Conservation (phyloP, 2,329 filamentous ascomycete genomes). For the Aspergillus luchuensis region DNA sequence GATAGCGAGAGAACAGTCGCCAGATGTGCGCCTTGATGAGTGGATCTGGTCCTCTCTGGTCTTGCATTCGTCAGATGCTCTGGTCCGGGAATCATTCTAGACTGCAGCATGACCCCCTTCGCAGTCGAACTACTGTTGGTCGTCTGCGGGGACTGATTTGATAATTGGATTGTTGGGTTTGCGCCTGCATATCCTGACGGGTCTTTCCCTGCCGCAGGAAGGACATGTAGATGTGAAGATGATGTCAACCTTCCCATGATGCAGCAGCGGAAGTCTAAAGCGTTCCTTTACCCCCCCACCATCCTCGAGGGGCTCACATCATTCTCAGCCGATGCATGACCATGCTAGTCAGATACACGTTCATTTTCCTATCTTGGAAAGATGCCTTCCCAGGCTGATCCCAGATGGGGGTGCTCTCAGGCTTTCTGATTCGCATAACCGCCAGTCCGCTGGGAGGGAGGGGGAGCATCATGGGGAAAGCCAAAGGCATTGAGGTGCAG, state of each 20-base stretch:
- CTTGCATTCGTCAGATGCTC: conserved; percentile 28
- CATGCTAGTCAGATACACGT: conserved; percentile 14
- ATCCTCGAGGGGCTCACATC: conserved; percentile 13
- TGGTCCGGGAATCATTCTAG: conserved; percentile 14
- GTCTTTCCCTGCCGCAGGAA: conserved; percentile 12
- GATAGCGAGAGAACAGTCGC: conserved; percentile 13
- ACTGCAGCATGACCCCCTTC: conserved; percentile 25
- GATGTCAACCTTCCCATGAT: conserved; percentile 29
- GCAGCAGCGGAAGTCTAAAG: conserved; percentile 25
- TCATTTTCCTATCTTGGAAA: conserved; percentile 16
- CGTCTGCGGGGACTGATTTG: conserved; percentile 24
- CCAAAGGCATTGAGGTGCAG: conserved; percentile 16
- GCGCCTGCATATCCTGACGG: conserved; percentile 24
- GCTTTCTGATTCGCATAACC: conserved; percentile 32
- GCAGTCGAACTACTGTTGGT: conserved; percentile 24
- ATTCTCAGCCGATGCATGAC: conserved; percentile 18
- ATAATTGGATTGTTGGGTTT: conserved; percentile 21
- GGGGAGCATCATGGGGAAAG: conserved; percentile 18
- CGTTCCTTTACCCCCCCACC: conserved; percentile 14
- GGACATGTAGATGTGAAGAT: conserved; percentile 22
- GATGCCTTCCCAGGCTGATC: conserved; percentile 17
- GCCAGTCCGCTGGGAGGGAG: conserved; percentile 30
- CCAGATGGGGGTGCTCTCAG: conserved; percentile 17
- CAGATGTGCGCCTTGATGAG: conserved; percentile 16
- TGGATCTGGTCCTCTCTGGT: conserved; percentile 11